These are phyloP conservation scores for Brassica carinata DNA, from an alignment of 345 rosid genomes.

Conservation along the genomic window DNA sequence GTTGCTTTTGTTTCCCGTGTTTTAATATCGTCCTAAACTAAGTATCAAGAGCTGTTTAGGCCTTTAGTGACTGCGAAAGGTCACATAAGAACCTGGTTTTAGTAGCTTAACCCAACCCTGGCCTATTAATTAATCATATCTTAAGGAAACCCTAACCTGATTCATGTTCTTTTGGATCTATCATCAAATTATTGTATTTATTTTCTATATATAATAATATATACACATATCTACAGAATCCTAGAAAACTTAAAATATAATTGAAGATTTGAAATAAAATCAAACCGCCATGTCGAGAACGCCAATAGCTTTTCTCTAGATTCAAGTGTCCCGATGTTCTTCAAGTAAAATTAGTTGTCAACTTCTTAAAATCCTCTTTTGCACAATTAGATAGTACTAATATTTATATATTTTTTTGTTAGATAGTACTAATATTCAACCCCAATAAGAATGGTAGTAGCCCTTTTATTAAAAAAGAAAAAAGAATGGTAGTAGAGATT, in stretches of 20 bases:
- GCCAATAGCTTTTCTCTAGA: constrained; percentile 18
- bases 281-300: constrained; percentile 20
- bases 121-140: constrained; percentile 12
- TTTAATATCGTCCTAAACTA: constrained; percentile 21
- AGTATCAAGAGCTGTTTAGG: constrained; percentile 37
- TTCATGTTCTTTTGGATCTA: constrained; percentile 34
- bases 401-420: not conserved
- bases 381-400: not conserved
- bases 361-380: not conserved
- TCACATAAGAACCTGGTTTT: constrained; percentile 19
- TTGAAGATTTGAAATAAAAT: constrained; percentile 20
- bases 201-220: not conserved
- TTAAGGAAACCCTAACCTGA: constrained; percentile 30
- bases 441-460: not conserved
- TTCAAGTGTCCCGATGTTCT: constrained; percentile 21
- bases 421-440: not conserved
- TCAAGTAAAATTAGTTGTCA: not conserved
- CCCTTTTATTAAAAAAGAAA: too few species aligned
- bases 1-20: constrained; percentile 18
- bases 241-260: constrained; percentile 9
- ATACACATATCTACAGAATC: constrained; percentile 12
- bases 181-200: constrained; percentile 3
- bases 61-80: constrained; percentile 31
- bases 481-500: not conserved
- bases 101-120: constrained; percentile 17